phyloP scores from a whole-genome alignment of 2,329 filamentous ascomycete species.

The Curvularia eragrostidis region DNA sequence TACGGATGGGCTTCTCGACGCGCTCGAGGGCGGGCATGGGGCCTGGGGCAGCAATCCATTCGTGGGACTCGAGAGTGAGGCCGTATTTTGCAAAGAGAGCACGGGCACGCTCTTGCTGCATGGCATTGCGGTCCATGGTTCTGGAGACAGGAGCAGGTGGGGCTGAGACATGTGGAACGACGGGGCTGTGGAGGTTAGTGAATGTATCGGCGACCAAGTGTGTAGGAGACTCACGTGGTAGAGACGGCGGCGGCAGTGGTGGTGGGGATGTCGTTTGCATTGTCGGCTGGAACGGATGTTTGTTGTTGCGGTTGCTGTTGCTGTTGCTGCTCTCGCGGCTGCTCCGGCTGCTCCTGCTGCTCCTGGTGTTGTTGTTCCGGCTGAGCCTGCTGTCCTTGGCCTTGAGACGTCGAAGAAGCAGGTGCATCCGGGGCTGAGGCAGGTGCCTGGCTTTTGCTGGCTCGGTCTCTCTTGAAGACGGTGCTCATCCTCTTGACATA shows the following conservation, averaged over 20 bases:
- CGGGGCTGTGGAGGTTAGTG: conserved; percentile 14
- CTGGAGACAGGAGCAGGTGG: conserved; percentile 22
- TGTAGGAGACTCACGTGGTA: conserved; percentile 9
- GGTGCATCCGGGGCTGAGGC: conserved; percentile 15
- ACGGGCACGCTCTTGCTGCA: conserved; percentile 50
- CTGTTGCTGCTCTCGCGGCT: background rate
- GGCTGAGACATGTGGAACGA: conserved; percentile 8
- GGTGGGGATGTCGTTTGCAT: conserved; percentile 6
- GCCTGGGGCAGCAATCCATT: conserved; percentile 41
- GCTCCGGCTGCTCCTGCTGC: background rate
- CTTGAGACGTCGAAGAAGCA: conserved; percentile 12
- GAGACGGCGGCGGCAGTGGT: conserved; percentile 11
- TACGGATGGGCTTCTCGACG: conserved; percentile 76
- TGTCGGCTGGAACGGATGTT: conserved; percentile 6
- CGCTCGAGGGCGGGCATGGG: conserved; percentile 54
- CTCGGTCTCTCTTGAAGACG: conserved; percentile 47
- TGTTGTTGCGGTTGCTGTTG: background rate
- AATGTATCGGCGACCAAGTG: background rate
- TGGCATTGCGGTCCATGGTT: conserved; percentile 40
- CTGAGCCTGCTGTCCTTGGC: background rate
- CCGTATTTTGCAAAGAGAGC: conserved; percentile 54
- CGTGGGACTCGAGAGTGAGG: conserved; percentile 50
- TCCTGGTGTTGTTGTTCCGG: conserved; percentile 5
- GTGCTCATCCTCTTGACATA: conserved; percentile 52
- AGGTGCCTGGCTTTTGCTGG: conserved; percentile 26